Evolutionary conservation across 768 basidiomycete genomes (phyloP), one percentile per base, ranked within the genome.

Genomic region (Xanthoconium purpureum): DNA sequence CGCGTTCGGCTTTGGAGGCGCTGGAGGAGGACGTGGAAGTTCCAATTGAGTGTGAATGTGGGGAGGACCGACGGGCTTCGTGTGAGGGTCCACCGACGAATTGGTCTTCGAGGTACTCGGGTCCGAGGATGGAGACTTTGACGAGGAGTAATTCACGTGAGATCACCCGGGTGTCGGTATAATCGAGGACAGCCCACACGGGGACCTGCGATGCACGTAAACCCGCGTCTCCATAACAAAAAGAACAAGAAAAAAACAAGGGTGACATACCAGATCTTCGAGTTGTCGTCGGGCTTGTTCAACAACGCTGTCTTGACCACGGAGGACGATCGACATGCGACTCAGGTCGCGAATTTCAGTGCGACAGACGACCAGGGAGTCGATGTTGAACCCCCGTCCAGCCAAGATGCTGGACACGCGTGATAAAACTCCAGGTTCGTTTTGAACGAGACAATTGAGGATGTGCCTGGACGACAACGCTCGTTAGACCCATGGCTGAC

Each of bases 181-280:
- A 99, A 74, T 99, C 95, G 57, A 99, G 80, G 33, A 99, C 97
- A 30, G 96, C 97, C 97, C 97, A 99, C 5, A 99, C 97, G 48
- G 96, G 97, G 29, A 99, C 95, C 96, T 97, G 49, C 8, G 20
- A 24, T 24, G 24, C 8, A 5, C 14, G 45, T 49, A 36, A 49
- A 37, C 39, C 54, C 30, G 37, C 45, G 47, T 29, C 28, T 15
- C 6, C 11, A 15, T 2, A 17, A 3, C 15, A 5, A 24, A 29
- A 49, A 5, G n/a, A 32, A 33, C 9, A 11, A 15, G 13, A 1
- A n/a, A 5, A 12, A 20, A 3, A 47, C 45, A 39, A 46, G 28
- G 15, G 33, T 6, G 2, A 81, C 91, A 58, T 68, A 97, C 96
- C 62, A 98, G 81, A 67, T 99, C 97, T 63, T 98, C 97, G 15